Conservation (phyloP, 305 asterid genomes). For the Fraxinus dipetala region DNA sequence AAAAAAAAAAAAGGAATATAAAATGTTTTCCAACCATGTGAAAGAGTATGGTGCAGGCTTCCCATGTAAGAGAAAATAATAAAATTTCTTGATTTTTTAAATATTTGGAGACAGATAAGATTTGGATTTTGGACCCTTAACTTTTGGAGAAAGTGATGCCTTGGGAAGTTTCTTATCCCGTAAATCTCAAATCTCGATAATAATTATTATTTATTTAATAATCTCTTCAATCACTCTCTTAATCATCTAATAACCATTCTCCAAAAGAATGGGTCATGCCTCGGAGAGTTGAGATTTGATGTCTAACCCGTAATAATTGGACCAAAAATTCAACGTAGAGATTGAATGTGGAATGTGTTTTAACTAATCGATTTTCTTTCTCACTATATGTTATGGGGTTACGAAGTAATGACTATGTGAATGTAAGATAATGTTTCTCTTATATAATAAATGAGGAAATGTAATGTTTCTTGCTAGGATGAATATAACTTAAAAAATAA, state of each 20-base stretch:
- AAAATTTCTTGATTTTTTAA: not conserved
- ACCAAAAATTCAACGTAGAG: not conserved
- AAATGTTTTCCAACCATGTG: not conserved
- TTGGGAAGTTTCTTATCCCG: conserved; percentile 38
- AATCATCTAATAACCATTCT: conserved; percentile 36
- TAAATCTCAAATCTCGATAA: conserved; percentile 42
- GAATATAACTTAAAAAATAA: not conserved
- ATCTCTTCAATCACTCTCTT: conserved; percentile 31
- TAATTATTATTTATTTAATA: not conserved
- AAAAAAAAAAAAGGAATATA: not conserved
- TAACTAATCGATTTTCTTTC: not conserved
- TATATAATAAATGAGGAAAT: not conserved
- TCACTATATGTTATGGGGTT: not conserved
- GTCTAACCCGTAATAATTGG: not conserved
- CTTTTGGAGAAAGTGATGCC: conserved; percentile 34
- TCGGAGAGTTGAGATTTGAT: not conserved
- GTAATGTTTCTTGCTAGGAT: not conserved
- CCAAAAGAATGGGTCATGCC: not conserved
- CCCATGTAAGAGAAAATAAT: not conserved
- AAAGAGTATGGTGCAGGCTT: not conserved
- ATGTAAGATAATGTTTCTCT: not conserved
- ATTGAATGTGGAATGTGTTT: not conserved
- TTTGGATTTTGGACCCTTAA: conserved; percentile 26
- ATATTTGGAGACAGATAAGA: conserved; percentile 31
- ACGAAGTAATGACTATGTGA: not conserved